phyloP scores from a whole-genome alignment of 805 yeast species.

The Sugiyamaella mastotermitis region DNA sequence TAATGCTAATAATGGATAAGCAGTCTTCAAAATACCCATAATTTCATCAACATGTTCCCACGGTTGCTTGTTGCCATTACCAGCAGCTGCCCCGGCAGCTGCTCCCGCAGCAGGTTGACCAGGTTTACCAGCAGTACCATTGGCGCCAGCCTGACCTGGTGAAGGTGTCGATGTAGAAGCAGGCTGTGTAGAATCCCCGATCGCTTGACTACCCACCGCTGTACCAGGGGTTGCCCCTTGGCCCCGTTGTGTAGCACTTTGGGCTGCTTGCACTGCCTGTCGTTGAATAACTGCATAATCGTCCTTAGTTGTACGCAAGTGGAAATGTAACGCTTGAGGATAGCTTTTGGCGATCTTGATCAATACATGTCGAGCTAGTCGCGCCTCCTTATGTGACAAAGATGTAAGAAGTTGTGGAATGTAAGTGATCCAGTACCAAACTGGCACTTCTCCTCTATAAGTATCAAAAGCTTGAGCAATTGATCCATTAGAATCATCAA shows the following conservation, averaged over 20 bases:
- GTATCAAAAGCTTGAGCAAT: conserved; percentile 83
- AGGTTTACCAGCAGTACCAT: conserved; percentile 9
- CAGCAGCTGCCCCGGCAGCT: conserved; percentile 8
- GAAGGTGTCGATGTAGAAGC: conserved; percentile 5
- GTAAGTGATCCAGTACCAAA: conserved; percentile 98
- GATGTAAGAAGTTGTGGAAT: conserved; percentile 91
- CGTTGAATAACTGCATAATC: conserved; percentile 84
- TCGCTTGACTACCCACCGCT: conserved; percentile 3
- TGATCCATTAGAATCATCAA: conserved; percentile 80
- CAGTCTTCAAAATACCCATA: conserved; percentile 92
- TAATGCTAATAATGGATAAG: conserved; percentile 87
- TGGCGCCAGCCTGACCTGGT: conserved; percentile 1
- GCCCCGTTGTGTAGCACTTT: conserved; percentile 24
- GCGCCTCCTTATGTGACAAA: conserved; percentile 85
- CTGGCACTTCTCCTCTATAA: conserved; percentile 94
- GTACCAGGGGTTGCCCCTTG: conserved; percentile 1
- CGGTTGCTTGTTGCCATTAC: conserved; percentile 51
- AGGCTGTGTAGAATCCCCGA: conserved; percentile 3
- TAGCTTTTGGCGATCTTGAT: conserved; percentile 91
- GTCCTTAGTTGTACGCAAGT: conserved; percentile 88
- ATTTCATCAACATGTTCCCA: conserved; percentile 92
- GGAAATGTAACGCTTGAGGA: conserved; percentile 97
- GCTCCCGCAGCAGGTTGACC: conserved; percentile 6
- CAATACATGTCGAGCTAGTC: conserved; percentile 78
- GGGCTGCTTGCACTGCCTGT: conserved; percentile 54